These are phyloP conservation scores for Rhodocollybia butyracea DNA, from an alignment of 768 basidiomycete species.

Conservation along the genomic window DNA sequence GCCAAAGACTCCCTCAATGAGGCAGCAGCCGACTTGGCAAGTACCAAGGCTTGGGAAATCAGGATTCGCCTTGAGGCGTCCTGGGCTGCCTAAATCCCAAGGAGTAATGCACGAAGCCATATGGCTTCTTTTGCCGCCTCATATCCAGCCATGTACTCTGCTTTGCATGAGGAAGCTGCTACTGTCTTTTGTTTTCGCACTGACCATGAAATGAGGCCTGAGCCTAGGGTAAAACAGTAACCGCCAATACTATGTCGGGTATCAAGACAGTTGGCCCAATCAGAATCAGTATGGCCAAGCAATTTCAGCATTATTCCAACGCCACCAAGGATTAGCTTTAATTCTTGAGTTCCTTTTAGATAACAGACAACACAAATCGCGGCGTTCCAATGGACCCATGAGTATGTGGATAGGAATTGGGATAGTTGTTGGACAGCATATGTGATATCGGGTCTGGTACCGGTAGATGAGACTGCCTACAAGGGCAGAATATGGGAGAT, in stretches of 20 bases:
- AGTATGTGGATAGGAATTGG: constrained; percentile 25
- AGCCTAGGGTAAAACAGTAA: constrained; percentile 23
- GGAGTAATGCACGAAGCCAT: constrained; percentile 16
- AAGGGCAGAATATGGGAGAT: constrained; percentile 23
- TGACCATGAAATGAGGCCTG: constrained; percentile 27
- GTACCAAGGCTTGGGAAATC: no score
- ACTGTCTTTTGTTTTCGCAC: constrained; percentile 28
- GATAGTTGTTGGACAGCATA: constrained; percentile 23
- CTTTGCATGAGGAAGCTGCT: constrained; percentile 27
- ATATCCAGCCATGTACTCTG: constrained; percentile 28
- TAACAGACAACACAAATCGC: constrained; percentile 32
- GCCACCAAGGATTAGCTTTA: constrained; percentile 15
- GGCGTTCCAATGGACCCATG: constrained; percentile 29
- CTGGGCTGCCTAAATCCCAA: constrained; percentile 10
- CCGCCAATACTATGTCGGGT: constrained; percentile 23
- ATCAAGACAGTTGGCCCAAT: constrained; percentile 20
- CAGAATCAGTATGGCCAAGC: constrained; percentile 20
- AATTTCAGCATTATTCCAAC: constrained; percentile 10
- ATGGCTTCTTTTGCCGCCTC: constrained; percentile 20
- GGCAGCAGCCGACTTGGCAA: no score
- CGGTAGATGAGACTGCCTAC: constrained; percentile 24
- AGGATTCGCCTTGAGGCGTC: no score
- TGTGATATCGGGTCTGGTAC: constrained; percentile 27
- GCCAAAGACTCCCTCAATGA: no score
- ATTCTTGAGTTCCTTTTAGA: constrained; percentile 18